Base-by-base conservation (phyloP, 2,329 filamentous ascomycete species). In the Penicillium sp. region DNA sequence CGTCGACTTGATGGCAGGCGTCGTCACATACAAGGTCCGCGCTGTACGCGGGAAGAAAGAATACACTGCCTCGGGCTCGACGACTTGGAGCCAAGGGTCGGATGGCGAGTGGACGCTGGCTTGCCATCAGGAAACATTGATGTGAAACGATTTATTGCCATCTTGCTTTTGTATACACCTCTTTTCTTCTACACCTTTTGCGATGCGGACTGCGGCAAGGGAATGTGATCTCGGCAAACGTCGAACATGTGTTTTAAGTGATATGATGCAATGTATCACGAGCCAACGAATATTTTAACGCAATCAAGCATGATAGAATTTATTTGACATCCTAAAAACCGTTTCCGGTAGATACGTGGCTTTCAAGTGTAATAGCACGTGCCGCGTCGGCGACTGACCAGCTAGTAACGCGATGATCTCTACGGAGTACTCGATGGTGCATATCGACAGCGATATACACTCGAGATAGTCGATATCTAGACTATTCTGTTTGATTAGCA, bases 71-170 rank as follows among this genome's bases (percentile, higher is more conserved):
- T 69, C 65, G 1, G 68, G 65, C 21, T 67, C 67, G 18, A 68
- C 68, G 25, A 74, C 71, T 4, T 74, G 71, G 71, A 68, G 67
- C 27, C 71, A 73, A 56, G 70, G 59, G 8, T 72, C 70, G 7
- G 71, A 74, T 58, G 71, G 70, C 15, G 71, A 74, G 54, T 74
- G 71, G 71, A 63, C 63, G 49, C 54, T 74, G 25, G 63, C 65
- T n/a, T 59, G 60, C n/a, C 71, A 74, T 42, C 66, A 69, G 37
- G 71, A 73, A 58, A 72, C 70, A 0, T 50, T 70, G 46, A 39
- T 69, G 45, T 71, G 59, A 46, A 16, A n/a, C 15, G 13, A 13
- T 41, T 27, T n/a, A 10, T 16, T 32, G 5, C n/a, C 37, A 3
- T 40, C 3, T 38, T 35, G 13, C 16, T 18, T 23, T 40, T 16